Evolutionary conservation across 306 rosid genomes (phyloP).

Genomic region (Inga oerstediana): DNA sequence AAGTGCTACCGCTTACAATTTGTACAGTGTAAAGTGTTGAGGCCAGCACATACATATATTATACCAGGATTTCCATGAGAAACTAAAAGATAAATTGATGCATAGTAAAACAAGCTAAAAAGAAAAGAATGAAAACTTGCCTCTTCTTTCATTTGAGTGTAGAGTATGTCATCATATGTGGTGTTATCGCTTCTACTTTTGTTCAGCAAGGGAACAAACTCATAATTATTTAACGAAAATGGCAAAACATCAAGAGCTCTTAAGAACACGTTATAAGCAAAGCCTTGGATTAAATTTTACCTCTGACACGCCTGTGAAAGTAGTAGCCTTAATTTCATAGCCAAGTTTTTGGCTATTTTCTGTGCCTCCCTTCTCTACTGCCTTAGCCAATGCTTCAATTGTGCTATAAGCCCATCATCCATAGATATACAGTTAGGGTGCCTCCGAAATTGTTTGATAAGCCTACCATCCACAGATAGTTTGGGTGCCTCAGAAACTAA

Average conservation of each 20-base stretch:
- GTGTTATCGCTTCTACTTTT: background rate
- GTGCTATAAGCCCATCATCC: background rate
- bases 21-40: too few species aligned
- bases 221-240: background rate
- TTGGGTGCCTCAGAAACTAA: fast-evolving
- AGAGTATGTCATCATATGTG: background rate
- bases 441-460: background rate
- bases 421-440: background rate
- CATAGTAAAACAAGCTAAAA: background rate
- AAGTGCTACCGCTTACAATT: too few species aligned
- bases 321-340: background rate
- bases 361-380: background rate
- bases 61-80: too few species aligned
- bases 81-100: background rate
- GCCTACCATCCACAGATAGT: background rate
- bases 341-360: background rate
- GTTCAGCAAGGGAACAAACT: background rate
- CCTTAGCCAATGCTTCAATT: background rate
- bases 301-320: conserved; percentile 29
- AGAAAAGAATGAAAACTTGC: background rate
- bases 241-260: background rate
- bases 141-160: background rate
- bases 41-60: too few species aligned
- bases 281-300: background rate
- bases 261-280: background rate